phyloP scores from a whole-genome alignment of 2,329 filamentous ascomycete species.

The Helminthosporium solani region DNA sequence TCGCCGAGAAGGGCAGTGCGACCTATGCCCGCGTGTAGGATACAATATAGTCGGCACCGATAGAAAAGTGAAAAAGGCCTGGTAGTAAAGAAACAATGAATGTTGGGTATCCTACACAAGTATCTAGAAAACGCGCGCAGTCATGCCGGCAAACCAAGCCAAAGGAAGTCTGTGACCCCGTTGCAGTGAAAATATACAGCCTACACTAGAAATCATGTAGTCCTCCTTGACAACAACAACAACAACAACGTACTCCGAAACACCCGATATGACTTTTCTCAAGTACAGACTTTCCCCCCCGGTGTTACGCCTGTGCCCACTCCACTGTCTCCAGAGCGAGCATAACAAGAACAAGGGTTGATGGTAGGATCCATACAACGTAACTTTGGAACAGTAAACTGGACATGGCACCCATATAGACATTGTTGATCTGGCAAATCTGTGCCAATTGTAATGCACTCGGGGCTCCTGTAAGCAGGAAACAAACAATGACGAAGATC shows the following conservation, averaged over 20 bases:
- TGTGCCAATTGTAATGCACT: constrained; percentile 93
- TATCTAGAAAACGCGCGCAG: background rate
- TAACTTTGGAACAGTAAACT: constrained; percentile 94
- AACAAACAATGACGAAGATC: constrained; percentile 97
- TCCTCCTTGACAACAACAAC: no score
- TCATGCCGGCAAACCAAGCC: background rate
- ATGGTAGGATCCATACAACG: constrained; percentile 94
- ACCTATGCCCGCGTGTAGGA: background rate
- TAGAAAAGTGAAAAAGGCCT: no score
- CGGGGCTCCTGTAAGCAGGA: constrained; percentile 90
- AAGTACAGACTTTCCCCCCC: background rate
- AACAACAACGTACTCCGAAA: background rate
- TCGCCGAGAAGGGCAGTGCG: background rate
- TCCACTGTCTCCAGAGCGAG: constrained; percentile 88
- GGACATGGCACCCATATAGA: constrained; percentile 94
- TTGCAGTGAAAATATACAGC: background rate
- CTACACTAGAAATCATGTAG: background rate
- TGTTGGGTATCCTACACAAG: constrained; percentile 1
- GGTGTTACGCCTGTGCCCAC: constrained; percentile 60
- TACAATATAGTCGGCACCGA: background rate
- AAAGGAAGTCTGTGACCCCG: background rate
- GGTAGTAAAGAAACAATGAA: background rate
- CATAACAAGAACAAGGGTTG: constrained; percentile 87
- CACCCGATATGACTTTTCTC: background rate
- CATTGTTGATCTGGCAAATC: constrained; percentile 97